phyloP scores from a whole-genome alignment of 2,329 filamentous ascomycete species.

The Neocatenulostroma microsporum region DNA sequence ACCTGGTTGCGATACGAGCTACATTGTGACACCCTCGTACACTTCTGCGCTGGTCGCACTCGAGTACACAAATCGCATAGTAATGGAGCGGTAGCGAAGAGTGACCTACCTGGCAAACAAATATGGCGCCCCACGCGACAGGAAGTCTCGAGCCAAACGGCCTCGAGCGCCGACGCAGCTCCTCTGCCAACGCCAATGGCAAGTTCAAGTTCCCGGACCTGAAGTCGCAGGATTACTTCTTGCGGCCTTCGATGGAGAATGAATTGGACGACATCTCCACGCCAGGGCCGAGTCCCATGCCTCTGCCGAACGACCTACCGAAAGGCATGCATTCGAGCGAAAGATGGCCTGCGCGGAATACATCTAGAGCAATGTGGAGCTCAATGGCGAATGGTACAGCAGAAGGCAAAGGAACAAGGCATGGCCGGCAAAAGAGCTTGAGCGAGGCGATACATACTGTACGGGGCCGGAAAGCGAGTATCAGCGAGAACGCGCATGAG shows the following conservation, averaged over 20 bases:
- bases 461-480: slow-evolving; percentile 69
- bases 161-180: slow-evolving; percentile 22
- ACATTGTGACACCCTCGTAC: too few species aligned
- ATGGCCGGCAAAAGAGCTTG: slow-evolving; percentile 75
- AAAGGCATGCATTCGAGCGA: slow-evolving; percentile 37
- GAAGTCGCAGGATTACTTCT: slow-evolving; percentile 28
- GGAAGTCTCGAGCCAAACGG: slow-evolving; percentile 7
- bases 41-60: too few species aligned
- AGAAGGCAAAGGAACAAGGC: slow-evolving; percentile 37
- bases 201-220: slow-evolving; percentile 39
- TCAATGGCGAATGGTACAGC: slow-evolving; percentile 35
- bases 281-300: slow-evolving; percentile 17
- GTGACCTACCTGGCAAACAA: too few species aligned
- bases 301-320: slow-evolving; percentile 26
- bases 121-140: slow-evolving; percentile 25
- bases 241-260: too few species aligned
- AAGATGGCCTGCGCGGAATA: slow-evolving; percentile 52
- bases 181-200: slow-evolving; percentile 16
- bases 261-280: slow-evolving; percentile 15
- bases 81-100: too few species aligned
- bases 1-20: too few species aligned
- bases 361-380: slow-evolving; percentile 35
- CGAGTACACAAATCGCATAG: too few species aligned
- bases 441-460: slow-evolving; percentile 79
- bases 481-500: slow-evolving; percentile 88